Evolutionary conservation across 768 basidiomycete species (phyloP).

Genomic region (Lentinula edodes): DNA sequence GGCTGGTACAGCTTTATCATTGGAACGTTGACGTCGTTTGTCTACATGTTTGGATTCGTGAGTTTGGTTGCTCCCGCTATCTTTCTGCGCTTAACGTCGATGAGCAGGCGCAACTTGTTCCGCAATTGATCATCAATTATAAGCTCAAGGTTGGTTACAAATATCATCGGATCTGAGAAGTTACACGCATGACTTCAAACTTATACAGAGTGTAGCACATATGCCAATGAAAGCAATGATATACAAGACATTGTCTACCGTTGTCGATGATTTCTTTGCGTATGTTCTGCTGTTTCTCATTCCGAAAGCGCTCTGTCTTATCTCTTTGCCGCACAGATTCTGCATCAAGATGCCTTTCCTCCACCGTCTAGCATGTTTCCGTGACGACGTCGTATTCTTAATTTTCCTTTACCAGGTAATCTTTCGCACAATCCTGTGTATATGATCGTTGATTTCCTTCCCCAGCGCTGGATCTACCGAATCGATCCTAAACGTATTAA

Average conservation of each 20-base stretch:
- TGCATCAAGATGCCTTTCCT: slow-evolving; percentile 96
- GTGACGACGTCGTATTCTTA: slow-evolving; percentile 88
- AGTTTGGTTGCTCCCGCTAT: slow-evolving; percentile 28
- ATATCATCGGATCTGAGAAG: slow-evolving; percentile 5
- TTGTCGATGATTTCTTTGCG: slow-evolving; percentile 92
- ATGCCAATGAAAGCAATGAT: slow-evolving; percentile 99
- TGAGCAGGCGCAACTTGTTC: slow-evolving; percentile 73
- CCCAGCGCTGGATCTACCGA: slow-evolving; percentile 93
- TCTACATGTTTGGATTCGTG: slow-evolving; percentile 98
- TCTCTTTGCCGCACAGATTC: slow-evolving; percentile 45
- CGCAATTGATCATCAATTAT: slow-evolving; percentile 93
- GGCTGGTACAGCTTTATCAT: slow-evolving; percentile 98
- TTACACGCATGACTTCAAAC: neutral
- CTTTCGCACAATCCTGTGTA: neutral
- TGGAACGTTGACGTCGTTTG: slow-evolving; percentile 87
- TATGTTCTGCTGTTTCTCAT: slow-evolving; percentile 30
- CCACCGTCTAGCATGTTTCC: slow-evolving; percentile 87
- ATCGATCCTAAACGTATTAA: slow-evolving; percentile 93
- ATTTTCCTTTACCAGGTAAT: slow-evolving; percentile 89
- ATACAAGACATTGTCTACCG: slow-evolving; percentile 87
- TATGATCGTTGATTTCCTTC: neutral
- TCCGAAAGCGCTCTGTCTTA: slow-evolving; percentile 10
- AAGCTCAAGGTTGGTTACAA: slow-evolving; percentile 74
- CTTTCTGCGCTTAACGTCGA: slow-evolving; percentile 8
- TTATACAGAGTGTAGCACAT: slow-evolving; percentile 80